Percentiles rank a stretch among this genome's conserved stretches.
Conservation (phyloP, 2,329 filamentous ascomycete genomes). For the Penicillium sp. region DNA sequence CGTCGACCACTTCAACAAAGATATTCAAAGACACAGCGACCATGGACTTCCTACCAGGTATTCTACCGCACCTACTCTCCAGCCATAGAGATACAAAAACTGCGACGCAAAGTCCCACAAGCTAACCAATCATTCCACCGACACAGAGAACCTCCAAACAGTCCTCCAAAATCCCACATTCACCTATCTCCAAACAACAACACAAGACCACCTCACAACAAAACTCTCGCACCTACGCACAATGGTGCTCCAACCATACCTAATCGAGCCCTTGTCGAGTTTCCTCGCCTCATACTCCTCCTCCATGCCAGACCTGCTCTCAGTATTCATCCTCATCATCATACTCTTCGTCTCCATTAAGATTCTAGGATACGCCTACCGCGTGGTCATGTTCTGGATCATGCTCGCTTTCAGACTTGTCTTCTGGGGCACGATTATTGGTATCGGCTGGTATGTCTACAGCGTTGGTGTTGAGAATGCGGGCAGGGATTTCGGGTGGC, state of each 20-base stretch:
- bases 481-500: slow-evolving; percentile 44
- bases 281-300: slow-evolving; percentile 34
- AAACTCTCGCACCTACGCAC: slow-evolving; percentile 30
- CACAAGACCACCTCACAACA: slow-evolving; percentile 19
- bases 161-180: slow-evolving; percentile 19
- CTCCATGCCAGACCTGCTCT: slow-evolving; percentile 37
- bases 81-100: not conserved
- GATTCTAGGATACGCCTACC: slow-evolving; percentile 67
- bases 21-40: not conserved
- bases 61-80: not conserved
- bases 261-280: slow-evolving; percentile 42
- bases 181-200: slow-evolving; percentile 20
- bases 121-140: slow-evolving; percentile 5
- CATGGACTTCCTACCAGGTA: slow-evolving; percentile 27
- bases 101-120: not conserved
- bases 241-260: slow-evolving; percentile 51
- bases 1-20: not conserved
- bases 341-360: slow-evolving; percentile 64
- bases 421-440: slow-evolving; percentile 63
- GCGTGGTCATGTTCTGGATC: slow-evolving; percentile 75
- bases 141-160: slow-evolving; percentile 24
- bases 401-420: slow-evolving; percentile 62
- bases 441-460: slow-evolving; percentile 58
- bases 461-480: slow-evolving; percentile 36
- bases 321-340: slow-evolving; percentile 53